These are phyloP conservation scores for Cadophora malorum DNA, from an alignment of 2,329 filamentous ascomycete genomes.

Conservation along the genomic window DNA sequence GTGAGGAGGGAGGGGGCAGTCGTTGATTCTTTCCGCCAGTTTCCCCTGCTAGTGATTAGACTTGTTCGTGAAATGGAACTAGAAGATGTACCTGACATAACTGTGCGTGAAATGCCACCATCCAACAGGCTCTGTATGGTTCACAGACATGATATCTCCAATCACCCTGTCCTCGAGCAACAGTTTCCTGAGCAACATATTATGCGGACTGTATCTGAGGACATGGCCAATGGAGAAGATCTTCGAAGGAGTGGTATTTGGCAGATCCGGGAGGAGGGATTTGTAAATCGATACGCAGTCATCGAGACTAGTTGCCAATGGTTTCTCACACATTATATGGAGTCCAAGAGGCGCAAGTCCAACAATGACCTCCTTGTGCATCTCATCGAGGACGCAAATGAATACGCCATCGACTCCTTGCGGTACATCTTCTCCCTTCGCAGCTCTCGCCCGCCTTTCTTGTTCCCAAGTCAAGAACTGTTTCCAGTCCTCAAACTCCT, in stretches of 20 bases:
- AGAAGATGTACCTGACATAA: slow-evolving; percentile 71
- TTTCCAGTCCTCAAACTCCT: slow-evolving; percentile 76
- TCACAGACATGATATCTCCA: slow-evolving; percentile 83
- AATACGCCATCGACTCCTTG: slow-evolving; percentile 62
- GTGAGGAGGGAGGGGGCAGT: slow-evolving; percentile 86
- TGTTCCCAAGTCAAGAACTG: slow-evolving; percentile 78
- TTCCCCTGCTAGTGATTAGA: slow-evolving; percentile 63
- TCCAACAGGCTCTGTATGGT: slow-evolving; percentile 93
- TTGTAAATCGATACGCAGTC: slow-evolving; percentile 80
- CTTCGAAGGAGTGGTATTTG: slow-evolving; percentile 46
- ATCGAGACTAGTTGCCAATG: slow-evolving; percentile 77
- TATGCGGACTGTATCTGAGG: slow-evolving; percentile 90
- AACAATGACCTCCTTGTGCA: slow-evolving; percentile 81
- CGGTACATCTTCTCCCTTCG: slow-evolving; percentile 53
- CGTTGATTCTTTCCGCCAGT: slow-evolving; percentile 84
- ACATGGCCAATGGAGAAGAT: slow-evolving; percentile 96
- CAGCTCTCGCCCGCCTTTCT: slow-evolving; percentile 60
- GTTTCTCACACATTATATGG: slow-evolving; percentile 96
- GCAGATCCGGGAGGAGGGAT: slow-evolving; percentile 53
- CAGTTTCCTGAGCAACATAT: slow-evolving; percentile 80
- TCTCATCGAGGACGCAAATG: slow-evolving; percentile 83
- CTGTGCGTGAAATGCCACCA: slow-evolving; percentile 96
- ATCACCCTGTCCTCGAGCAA: slow-evolving; percentile 77
- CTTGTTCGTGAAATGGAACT: not conserved
- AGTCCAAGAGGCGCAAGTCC: slow-evolving; percentile 73